Base-by-base conservation (phyloP, 1,139 yeast species). In the Zygoascus meyerae region DNA sequence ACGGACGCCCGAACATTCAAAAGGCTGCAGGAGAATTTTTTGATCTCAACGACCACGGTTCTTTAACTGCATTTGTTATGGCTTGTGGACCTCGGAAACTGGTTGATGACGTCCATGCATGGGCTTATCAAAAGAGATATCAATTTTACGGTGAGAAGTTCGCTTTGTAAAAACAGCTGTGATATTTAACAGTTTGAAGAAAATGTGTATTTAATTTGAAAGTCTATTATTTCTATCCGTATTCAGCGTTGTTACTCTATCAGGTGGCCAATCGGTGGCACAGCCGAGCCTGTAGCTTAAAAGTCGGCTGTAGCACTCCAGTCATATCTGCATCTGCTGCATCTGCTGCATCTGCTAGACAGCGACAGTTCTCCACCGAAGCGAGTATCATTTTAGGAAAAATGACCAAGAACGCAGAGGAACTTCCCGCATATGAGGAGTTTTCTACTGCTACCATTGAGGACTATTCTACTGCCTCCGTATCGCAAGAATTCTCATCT, bases 21-120 rank as follows among this genome's bases (percentile, higher is more conserved):
- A 46, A 48, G 16, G 50, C 52, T 2, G 44, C 53, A 1, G 49
- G 49, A 1, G 47, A 46, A 7, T 59, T 55, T 42, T 38, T 57
- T 18, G 48, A 43, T 11, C 48, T 39, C 8, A 30, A 45, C 2
- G 54, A 46, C 2, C 60, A 57, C 2, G 71, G 65, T 39, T 54
- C 59, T 15, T 64, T 63, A 2, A 66, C 68, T 41, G 66, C 66
- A 44, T 81, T 84, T 81, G 68, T 83, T 0, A 65, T 84, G n/a
- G 77, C 86, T 0, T 84, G 94, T 66, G 95, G 95, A 0, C 87
- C 90, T 0, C 65, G 64, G 1, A 55, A 70, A 0, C 64, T 86
- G 50, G 76, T 81, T 15, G 37, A 53, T 1, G 80, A 77, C 17
- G 76, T 75, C n/a, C 55, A 63, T 41, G 46, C 38, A 1, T 72